phyloP scores from a whole-genome alignment of 2,329 filamentous ascomycete species.

The Hypoxylon sp. region DNA sequence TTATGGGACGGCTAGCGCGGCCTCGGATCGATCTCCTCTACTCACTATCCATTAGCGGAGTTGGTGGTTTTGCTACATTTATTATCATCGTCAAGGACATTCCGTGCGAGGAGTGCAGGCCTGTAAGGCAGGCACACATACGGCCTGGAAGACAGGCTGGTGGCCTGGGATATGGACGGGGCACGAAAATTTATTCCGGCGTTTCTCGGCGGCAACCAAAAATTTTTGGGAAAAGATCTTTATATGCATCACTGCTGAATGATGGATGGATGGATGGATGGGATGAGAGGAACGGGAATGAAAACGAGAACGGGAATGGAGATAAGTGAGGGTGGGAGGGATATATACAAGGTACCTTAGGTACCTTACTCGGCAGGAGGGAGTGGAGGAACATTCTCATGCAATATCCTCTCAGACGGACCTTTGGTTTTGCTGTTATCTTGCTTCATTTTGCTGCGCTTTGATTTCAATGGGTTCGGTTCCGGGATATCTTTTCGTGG shows the following conservation, averaged over 20 bases:
- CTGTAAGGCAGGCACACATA: neutral
- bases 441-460: neutral
- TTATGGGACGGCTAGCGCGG: neutral
- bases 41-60: neutral
- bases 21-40: neutral
- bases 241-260: constrained; percentile 21
- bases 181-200: constrained; percentile 4
- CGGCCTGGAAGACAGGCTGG: neutral
- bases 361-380: constrained; percentile 4
- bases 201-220: constrained; percentile 15
- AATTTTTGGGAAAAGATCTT: constrained; percentile 1
- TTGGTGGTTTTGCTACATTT: neutral
- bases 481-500: neutral
- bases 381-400: constrained; percentile 1
- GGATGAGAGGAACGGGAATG: neutral
- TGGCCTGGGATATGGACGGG: neutral
- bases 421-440: neutral
- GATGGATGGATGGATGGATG: neutral
- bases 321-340: neutral
- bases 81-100: neutral
- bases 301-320: neutral
- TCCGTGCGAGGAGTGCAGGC: neutral
- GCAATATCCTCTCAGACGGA: neutral
- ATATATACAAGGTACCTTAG: no score
- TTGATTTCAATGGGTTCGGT: neutral